Percentiles rank a stretch among this genome's conserved stretches.
phyloP scores from a whole-genome alignment of 768 basidiomycete genomes.

The Suillus tomentosus region DNA sequence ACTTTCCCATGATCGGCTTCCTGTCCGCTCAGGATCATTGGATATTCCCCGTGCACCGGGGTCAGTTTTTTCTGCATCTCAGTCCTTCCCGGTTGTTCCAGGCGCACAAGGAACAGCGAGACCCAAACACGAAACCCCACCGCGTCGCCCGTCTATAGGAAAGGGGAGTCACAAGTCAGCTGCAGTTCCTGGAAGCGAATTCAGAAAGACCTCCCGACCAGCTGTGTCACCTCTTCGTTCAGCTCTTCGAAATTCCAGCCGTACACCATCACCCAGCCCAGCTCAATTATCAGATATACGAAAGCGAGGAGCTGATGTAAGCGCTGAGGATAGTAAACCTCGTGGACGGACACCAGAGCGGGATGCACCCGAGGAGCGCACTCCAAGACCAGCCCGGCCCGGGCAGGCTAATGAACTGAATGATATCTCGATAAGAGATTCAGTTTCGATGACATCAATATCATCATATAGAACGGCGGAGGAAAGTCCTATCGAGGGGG shows the following conservation, averaged over 20 bases:
- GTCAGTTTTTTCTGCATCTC: constrained; percentile 12
- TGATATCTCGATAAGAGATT: constrained; percentile 36
- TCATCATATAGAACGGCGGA: constrained; percentile 70
- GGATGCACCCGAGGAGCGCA: neutral
- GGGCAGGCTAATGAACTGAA: constrained; percentile 6
- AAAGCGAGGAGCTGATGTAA: neutral
- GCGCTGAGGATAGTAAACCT: neutral
- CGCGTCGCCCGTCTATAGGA: neutral
- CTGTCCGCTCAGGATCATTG: constrained; percentile 17
- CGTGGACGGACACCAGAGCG: constrained; percentile 13
- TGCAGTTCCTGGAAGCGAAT: neutral
- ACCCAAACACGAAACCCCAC: neutral
- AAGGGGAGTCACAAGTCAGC: neutral
- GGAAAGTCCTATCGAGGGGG: constrained; percentile 46
- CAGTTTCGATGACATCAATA: constrained; percentile 43
- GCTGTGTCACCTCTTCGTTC: constrained; percentile 59
- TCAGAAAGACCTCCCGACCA: constrained; percentile 23
- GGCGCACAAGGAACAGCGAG: neutral
- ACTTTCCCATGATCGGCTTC: neutral
- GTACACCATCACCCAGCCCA: constrained; percentile 49
- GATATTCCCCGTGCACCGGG: constrained; percentile 27
- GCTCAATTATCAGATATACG: constrained; percentile 8
- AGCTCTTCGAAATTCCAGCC: constrained; percentile 56
- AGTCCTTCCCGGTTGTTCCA: neutral
- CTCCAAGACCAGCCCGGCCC: neutral